Evolutionary conservation across 1,284 basidiomycete species (phyloP).

Genomic region (Rhizoctonia solani): DNA sequence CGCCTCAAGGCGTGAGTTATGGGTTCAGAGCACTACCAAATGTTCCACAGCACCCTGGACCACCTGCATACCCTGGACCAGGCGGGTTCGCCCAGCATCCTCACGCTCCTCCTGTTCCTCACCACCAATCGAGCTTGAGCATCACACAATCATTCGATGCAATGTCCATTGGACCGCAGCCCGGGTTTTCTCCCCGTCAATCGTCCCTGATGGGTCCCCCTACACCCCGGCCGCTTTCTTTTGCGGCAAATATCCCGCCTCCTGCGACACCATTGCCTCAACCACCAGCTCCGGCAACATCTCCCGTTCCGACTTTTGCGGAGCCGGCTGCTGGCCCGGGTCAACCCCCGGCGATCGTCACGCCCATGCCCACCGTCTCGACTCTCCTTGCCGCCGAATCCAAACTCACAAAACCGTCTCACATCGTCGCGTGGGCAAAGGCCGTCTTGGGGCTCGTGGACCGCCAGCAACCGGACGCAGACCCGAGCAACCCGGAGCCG

Average conservation of each 20-base stretch:
- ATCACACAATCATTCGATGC: constrained; percentile 13
- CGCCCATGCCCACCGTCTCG: constrained; percentile 61
- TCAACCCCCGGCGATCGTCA: constrained; percentile 11
- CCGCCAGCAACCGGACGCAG: constrained; percentile 51
- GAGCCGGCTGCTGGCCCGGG: constrained; percentile 3
- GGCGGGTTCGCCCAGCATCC: constrained; percentile 8
- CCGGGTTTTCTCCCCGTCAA: constrained; percentile 13
- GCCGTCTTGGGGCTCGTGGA: constrained; percentile 82
- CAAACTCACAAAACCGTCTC: constrained; percentile 57
- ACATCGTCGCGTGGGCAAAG: constrained; percentile 73
- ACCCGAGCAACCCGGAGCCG: constrained; percentile 53
- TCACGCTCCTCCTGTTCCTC: not conserved
- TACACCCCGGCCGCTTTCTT: constrained; percentile 15
- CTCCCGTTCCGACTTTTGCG: constrained; percentile 22
- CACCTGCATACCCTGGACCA: constrained; percentile 6
- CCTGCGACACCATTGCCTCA: not conserved
- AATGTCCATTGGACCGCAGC: not conserved
- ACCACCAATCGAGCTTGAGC: constrained; percentile 17
- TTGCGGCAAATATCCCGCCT: not conserved
- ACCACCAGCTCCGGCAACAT: not conserved
- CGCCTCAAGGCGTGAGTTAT: not conserved
- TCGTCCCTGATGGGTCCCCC: constrained; percentile 7
- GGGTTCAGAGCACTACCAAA: constrained; percentile 1
- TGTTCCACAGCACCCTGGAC: constrained; percentile 5
- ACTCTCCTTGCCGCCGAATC: constrained; percentile 57